Evolutionary conservation across 2,329 filamentous ascomycete genomes (phyloP).

Genomic region (Aspergillus intermedius): DNA sequence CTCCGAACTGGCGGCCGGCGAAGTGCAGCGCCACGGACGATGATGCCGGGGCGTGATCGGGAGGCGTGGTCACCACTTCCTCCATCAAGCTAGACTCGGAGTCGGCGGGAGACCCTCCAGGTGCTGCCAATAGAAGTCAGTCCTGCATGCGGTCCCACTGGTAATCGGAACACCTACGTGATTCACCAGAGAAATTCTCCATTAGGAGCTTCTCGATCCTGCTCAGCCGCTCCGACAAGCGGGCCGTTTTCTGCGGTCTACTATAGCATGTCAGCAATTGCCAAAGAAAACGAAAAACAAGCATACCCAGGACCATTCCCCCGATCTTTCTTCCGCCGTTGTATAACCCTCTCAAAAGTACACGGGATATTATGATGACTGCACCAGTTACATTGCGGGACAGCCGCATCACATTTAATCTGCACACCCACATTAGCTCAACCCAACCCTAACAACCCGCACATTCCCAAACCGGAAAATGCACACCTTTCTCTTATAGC

Average conservation of each 20-base stretch:
- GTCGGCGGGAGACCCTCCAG: constrained; percentile 13
- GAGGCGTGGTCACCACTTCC: not conserved
- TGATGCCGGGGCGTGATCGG: constrained; percentile 13
- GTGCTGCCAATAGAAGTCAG: constrained; percentile 6
- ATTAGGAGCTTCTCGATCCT: constrained; percentile 36
- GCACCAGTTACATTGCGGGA: constrained; percentile 47
- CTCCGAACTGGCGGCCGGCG: constrained; percentile 43
- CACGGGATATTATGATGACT: constrained; percentile 43
- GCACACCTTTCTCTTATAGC: constrained; percentile 44
- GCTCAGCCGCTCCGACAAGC: constrained; percentile 35
- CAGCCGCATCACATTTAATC: constrained; percentile 47
- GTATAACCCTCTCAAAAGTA: constrained; percentile 36
- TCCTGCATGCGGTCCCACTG: not conserved
- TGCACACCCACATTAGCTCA: constrained; percentile 13
- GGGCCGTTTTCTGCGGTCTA: constrained; percentile 15
- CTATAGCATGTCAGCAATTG: constrained; percentile 7
- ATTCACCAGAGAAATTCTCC: constrained; percentile 20
- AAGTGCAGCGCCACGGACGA: constrained; percentile 41
- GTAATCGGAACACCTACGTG: constrained; percentile 13
- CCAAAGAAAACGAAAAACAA: not conserved
- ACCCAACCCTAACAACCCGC: not conserved
- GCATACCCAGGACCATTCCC: constrained; percentile 17
- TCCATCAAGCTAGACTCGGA: not conserved
- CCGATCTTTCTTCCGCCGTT: constrained; percentile 22
- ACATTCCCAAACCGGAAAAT: constrained; percentile 1